Evolutionary conservation across 1,284 basidiomycete species (phyloP).

Genomic region (Albatrellus sp.): DNA sequence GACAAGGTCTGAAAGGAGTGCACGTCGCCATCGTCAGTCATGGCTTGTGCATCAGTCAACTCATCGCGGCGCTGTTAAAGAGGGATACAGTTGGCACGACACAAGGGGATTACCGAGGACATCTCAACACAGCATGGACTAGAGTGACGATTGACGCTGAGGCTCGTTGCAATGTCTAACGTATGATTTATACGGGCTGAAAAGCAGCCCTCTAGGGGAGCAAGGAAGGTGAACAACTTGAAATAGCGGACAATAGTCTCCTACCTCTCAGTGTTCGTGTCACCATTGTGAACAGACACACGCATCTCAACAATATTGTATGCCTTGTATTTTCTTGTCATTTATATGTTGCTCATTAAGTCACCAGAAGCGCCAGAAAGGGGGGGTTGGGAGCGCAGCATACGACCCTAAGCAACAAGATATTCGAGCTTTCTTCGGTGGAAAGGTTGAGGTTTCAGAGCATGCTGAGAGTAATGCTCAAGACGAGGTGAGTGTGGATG

Average conservation of each 20-base stretch:
- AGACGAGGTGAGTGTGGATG: conserved; percentile 14
- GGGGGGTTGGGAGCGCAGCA: conserved; percentile 62
- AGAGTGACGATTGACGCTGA: conserved; percentile 36
- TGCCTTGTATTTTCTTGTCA: conserved; percentile 15
- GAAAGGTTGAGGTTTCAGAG: conserved; percentile 19
- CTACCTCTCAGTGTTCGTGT: conserved; percentile 30
- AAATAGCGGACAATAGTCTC: conserved; percentile 16
- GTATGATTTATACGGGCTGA: background rate
- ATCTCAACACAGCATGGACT: conserved; percentile 65
- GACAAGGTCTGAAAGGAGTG: conserved; percentile 24
- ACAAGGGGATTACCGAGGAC: conserved; percentile 32
- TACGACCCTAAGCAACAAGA: conserved; percentile 68
- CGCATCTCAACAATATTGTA: conserved; percentile 47
- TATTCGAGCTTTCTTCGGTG: conserved; percentile 70
- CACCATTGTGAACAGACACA: conserved; percentile 39
- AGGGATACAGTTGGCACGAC: conserved; percentile 18
- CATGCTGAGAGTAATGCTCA: conserved; percentile 19
- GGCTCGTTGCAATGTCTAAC: conserved; percentile 18
- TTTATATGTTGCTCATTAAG: conserved; percentile 1
- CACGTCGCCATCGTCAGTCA: conserved; percentile 73
- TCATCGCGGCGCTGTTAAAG: conserved; percentile 37
- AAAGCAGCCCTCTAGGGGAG: conserved; percentile 16
- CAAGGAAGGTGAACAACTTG: conserved; percentile 15
- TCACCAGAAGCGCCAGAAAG: conserved; percentile 56
- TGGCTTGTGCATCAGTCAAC: conserved; percentile 64